Evolutionary conservation across 2,329 filamentous ascomycete genomes (phyloP).

Genomic region (Cercospora citrullina): DNA sequence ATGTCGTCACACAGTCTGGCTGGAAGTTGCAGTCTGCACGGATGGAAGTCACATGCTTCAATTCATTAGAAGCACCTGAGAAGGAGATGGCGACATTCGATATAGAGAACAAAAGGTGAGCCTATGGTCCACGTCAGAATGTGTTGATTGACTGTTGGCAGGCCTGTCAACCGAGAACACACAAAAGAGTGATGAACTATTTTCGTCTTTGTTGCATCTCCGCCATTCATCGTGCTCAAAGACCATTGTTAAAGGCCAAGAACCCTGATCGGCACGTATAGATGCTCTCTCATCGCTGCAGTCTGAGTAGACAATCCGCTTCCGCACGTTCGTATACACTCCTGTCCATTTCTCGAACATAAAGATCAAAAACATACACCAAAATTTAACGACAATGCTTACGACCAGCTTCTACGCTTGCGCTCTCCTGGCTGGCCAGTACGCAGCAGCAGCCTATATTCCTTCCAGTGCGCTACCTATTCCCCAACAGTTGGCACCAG

Average conservation of each 20-base stretch:
- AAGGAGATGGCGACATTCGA: not conserved
- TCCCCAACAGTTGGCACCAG: not conserved
- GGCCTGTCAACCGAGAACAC: not conserved
- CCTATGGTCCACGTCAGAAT: not conserved
- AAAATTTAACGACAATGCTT: not conserved
- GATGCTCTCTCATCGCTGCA: not conserved
- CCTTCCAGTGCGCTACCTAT: not conserved
- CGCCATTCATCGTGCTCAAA: not conserved
- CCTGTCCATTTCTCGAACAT: not conserved
- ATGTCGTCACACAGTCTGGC: no score
- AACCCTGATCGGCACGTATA: not conserved
- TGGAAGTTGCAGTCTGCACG: no score
- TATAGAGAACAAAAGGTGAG: not conserved
- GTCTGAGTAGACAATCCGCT: not conserved
- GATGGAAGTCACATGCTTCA: no score
- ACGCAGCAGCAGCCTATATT: conserved; percentile 7
- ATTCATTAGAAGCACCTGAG: no score
- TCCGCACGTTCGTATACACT: not conserved
- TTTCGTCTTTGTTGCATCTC: not conserved
- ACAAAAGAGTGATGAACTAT: not conserved
- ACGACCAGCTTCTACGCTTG: not conserved
- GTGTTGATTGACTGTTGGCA: conserved; percentile 3
- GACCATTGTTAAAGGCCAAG: not conserved
- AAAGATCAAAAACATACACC: not conserved
- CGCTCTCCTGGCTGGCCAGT: conserved; percentile 9